Percentiles rank a stretch among this genome's conserved stretches.
Conservation (phyloP, 1,139 yeast genomes). For the Yamadazyma atmosphaerica region DNA sequence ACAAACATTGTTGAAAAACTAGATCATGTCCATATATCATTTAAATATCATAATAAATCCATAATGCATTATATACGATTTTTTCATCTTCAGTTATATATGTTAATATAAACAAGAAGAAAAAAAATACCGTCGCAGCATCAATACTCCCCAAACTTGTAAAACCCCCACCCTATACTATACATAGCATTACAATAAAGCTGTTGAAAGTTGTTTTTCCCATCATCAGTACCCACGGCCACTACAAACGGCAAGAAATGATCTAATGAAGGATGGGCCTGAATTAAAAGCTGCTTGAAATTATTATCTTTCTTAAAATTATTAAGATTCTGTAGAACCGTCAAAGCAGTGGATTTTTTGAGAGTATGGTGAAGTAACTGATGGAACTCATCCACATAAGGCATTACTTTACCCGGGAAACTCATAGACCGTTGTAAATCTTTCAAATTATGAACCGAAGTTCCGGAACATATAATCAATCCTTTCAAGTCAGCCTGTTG, state of each 20-base stretch:
- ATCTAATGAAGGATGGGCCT: conserved; percentile 74
- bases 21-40: no score
- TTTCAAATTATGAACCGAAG: conserved; percentile 73
- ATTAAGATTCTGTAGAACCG: conserved; percentile 28
- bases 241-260: conserved; percentile 72
- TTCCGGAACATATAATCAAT: conserved; percentile 64
- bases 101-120: conserved; percentile 1
- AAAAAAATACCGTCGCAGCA: conserved; percentile 18
- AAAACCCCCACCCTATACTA: conserved; percentile 70
- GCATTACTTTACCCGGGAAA: conserved; percentile 28
- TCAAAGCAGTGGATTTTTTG: conserved; percentile 19
- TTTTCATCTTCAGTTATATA: neutral
- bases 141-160: conserved; percentile 33
- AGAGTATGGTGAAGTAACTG: conserved; percentile 13
- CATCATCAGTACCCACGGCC: conserved; percentile 58
- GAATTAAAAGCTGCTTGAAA: conserved; percentile 34
- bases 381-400: conserved; percentile 38
- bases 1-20: conserved; percentile 35
- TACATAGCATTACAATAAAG: conserved; percentile 44
- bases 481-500: conserved; percentile 37
- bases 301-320: conserved; percentile 26
- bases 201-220: conserved; percentile 38
- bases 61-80: neutral
- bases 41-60: no score
- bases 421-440: conserved; percentile 40